Base-by-base conservation (phyloP, 805 yeast genomes). In the Saccharomycopsis schoenii region DNA sequence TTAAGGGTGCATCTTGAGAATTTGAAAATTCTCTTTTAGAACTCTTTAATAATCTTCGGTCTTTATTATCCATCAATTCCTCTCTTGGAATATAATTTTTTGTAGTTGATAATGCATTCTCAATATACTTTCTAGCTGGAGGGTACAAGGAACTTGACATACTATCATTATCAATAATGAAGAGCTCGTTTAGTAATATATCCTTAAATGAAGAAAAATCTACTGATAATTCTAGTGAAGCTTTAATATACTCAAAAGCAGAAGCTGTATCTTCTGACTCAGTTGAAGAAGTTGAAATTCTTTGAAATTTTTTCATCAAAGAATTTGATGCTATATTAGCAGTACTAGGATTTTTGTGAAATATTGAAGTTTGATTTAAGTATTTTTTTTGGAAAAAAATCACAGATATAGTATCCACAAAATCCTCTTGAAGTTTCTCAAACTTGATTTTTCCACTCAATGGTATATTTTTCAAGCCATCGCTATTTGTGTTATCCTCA, bases 401-500 rank as follows among this genome's bases (percentile, higher is more conserved):
- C 8, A 50, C 34, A 1, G 17, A 34, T 12, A 61, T 25, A 36
- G 10, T 25, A 15, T 58, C 37, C 4, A n/a, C 41, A 47, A 61
- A 55, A n/a, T 56, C 37, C 15, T 61, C 61, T 19, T 56, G 50
- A 8, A 56, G 15, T 43, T 58, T 51, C 19, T 59, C 64, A 57
- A 50, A 61, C 40, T 43, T 17, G 21, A 61, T 59, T 54, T 54
- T 59, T 4, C 62, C 64, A 10, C 42, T 41, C 15, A 61, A 15
- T 4, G 58, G 12, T 15, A 61, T 25, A 14, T 56, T 39, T 47
- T 54, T 59, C 8, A 61, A 43, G 2, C 64, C 61, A 56, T 61
- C 64, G 37, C 36, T 40, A 24, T 55, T 54, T 25, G 11, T 42
- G 9, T 34, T n/a, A 47, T n/a, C 17, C 1, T 8, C 24, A 42